Base-by-base conservation (phyloP, 805 yeast species). In the Pichia kluyveri region DNA sequence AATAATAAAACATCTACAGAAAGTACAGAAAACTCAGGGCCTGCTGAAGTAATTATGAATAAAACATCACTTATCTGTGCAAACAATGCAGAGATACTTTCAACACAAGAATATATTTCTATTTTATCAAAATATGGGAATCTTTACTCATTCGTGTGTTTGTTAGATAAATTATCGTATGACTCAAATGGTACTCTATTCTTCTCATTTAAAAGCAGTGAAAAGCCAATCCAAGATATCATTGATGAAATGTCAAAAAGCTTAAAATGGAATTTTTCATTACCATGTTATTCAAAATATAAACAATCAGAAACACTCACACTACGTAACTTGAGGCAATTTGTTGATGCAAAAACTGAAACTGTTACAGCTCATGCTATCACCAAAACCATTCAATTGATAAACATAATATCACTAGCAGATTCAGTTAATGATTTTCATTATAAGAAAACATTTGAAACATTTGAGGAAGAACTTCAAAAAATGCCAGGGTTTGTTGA, bases 331-430 rank as follows among this genome's bases (percentile, higher is more conserved):
- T 44, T 65, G 10, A 45, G 51, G 28, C 54, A 57, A 7, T 42
- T 50, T 6, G 47, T 49, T 12, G 47, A 46, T 43, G 36, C 38
- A 7, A 47, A 39, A 23, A 37, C 52, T 6, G 28, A 46, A 5
- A 48, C 50, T 8, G 49, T 60, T 1, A 38, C 61, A 1, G 53
- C 44, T n/a, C 62, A 57, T 40, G 45, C 48, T 30, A 39, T 40
- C 38, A 62, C 80, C 0, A 71, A 61, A 15, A 87, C 85, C 1
- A 59, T 90, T 8, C 79, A 83, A 48, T 63, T 89, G 5, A 61
- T 86, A 37, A 90, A 89, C 58, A 68, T 79, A 42, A 72, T 86
- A 1, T 74, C 83, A 3, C 75, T 82, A 1, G 78, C 79, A 36
- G 95, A 86, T 32, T 7, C 52, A 46, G 63, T 72, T 19, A 78